Evolutionary conservation across 1,284 basidiomycete genomes (phyloP), one percentile per base, ranked within the genome.

Genomic region (Trichosporon asahii): DNA sequence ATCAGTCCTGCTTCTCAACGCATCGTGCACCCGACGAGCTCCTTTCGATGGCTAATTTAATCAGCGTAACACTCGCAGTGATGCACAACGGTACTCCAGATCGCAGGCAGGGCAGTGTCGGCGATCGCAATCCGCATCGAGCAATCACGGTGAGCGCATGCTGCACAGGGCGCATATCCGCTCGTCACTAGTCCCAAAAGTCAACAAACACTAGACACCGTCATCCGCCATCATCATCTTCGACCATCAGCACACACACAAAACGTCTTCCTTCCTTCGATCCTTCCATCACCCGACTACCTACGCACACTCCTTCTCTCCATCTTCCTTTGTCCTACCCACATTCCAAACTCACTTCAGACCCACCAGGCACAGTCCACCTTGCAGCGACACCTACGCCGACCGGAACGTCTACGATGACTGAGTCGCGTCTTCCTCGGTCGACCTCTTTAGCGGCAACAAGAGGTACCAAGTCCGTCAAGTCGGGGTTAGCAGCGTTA

Each of bases 341-440:
- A 23, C 12, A 4, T 53, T 53, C 49, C n/a, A 6, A 53, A 53
- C 21, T 53, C 49, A 53, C n/a, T 21, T 53, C 49, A 23, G 49
- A 25, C n/a, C 21, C 49, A 53, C 49, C 49, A 11, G 21, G 11
- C 21, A 53, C 49, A n/a, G 21, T 5, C 49, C 49, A 53, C 49
- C 49, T 53, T 25, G 49, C 49, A 21, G 49, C 49, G 21, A 53
- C 21, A 53, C 49, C 49, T 23, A 18, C 57, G 33, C 27, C 18
- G 18, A 2, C 29, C 14, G 27, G 6, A 33, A 21, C 29, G 29
- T 18, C 18, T 60, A 33, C 57, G 11, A 61, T 61, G 57, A n/a
- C 27, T 31, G 57, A 61, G 57, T 61, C 57, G 14, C 57, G 57
- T 21, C 57, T 61, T 33, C 57, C 57, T 31, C 57, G 57, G 57